Conservation (phyloP, 768 basidiomycete genomes). For the Pleurotus citrinopileatus region DNA sequence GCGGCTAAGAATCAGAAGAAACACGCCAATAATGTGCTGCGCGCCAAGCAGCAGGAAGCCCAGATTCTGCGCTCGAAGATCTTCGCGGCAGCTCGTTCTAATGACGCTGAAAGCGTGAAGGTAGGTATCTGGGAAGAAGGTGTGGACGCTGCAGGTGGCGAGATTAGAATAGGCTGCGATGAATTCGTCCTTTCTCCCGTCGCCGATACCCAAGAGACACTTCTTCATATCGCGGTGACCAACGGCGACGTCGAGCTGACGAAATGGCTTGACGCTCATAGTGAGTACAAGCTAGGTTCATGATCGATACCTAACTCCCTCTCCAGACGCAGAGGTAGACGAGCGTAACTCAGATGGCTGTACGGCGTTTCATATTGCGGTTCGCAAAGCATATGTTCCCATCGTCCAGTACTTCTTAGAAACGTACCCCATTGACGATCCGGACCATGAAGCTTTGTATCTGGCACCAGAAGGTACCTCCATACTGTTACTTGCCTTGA, state of each 20-base stretch:
- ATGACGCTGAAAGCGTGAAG: slow-evolving; percentile 52
- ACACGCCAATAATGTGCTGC: slow-evolving; percentile 47
- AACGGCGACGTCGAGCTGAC: slow-evolving; percentile 57
- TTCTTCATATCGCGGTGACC: slow-evolving; percentile 63
- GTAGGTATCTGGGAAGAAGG: slow-evolving; percentile 65
- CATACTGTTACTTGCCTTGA: slow-evolving; percentile 54
- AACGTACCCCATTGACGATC: slow-evolving; percentile 50
- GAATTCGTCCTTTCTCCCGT: slow-evolving; percentile 44
- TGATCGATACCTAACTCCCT: slow-evolving; percentile 15
- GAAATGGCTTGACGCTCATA: slow-evolving; percentile 69
- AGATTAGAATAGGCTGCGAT: slow-evolving; percentile 55
- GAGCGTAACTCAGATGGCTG: slow-evolving; percentile 57
- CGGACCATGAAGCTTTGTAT: slow-evolving; percentile 52
- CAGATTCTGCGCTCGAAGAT: slow-evolving; percentile 59
- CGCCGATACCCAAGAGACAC: slow-evolving; percentile 60
- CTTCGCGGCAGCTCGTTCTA: slow-evolving; percentile 63
- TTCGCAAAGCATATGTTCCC: slow-evolving; percentile 47
- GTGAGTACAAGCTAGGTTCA: slow-evolving; percentile 39
- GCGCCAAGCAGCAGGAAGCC: slow-evolving; percentile 40
- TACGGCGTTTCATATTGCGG: slow-evolving; percentile 67
- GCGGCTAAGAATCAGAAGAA: slow-evolving; percentile 48
- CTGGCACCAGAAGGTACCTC: slow-evolving; percentile 34
- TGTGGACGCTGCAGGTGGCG: slow-evolving; percentile 72
- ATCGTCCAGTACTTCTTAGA: slow-evolving; percentile 63
- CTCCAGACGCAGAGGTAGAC: slow-evolving; percentile 67